Base-by-base conservation (phyloP, 1,139 yeast species). In the Yamadazyma diddensiae region DNA sequence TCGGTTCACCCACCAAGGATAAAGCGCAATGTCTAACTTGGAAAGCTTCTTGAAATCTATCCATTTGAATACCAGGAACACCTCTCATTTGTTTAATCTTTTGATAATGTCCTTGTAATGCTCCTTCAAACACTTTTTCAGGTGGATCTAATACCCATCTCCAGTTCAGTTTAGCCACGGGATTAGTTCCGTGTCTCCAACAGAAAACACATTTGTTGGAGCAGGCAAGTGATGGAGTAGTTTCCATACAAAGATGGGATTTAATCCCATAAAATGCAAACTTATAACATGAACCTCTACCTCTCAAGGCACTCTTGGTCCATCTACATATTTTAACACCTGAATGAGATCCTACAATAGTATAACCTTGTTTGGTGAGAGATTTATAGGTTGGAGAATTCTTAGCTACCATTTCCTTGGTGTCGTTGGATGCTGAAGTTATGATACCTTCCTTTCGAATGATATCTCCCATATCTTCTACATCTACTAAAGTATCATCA, bases 111-210 rank as follows among this genome's bases (percentile, higher is more conserved):
- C 95, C 96, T 45, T 74, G 79, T 32, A 88, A 62, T 1, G 96
- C 97, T 21, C 96, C 96, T 33, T 82, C 77, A 42, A 88, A 57
- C 33, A 88, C 86, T 40, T 70, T 79, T 48, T 85, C 92, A 0
- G 97, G 96, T 15, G 83, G 80, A 57, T 88, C 96, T 16, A 87
- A 83, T 50, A 86, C 92, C 97, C 97, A 88, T 52, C 97, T 71
- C 97, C 97, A 88, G 42, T 67, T 69, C 47, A 82, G 82, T 28
- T 94, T 88, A 17, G 96, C 96, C 1, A 90, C 97, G 0, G 97
- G 97, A 50, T 88, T 90, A 3, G 97, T 88, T 30, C 97, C 97
- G 53, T 90, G 97, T 54, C 97, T 74, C 97, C 97, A 88, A 61
- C 97, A 88, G 53, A 88, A 88, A 3, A 88, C 97, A 70, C 97